These are phyloP conservation scores for Phytophthora tubulina DNA, from an alignment of 352 stramenopile genomes.

Conservation along the genomic window DNA sequence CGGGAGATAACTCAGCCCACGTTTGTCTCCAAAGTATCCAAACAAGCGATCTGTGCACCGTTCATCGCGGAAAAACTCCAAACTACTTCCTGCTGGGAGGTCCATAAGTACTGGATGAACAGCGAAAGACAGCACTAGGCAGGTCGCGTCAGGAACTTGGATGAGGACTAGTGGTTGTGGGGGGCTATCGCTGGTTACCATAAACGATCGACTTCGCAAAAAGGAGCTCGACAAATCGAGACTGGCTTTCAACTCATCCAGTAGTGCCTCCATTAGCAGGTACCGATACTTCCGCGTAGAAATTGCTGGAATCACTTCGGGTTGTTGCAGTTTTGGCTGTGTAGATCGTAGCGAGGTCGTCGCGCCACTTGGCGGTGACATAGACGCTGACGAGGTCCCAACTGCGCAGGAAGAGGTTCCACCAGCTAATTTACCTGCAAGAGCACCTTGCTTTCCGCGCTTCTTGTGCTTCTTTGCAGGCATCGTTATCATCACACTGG, in stretches of 20 bases:
- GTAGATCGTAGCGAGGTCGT: slow-evolving; percentile 31
- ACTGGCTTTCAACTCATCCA: slow-evolving; percentile 61
- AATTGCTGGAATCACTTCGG: slow-evolving; percentile 39
- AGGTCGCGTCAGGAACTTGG: slow-evolving; percentile 71
- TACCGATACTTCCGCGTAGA: slow-evolving; percentile 65
- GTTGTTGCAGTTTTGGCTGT: slow-evolving; percentile 46
- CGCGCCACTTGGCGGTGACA: slow-evolving; percentile 12
- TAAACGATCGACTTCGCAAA: slow-evolving; percentile 61
- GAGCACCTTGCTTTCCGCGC: slow-evolving; percentile 44
- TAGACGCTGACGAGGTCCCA: slow-evolving; percentile 3
- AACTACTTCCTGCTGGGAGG: slow-evolving; percentile 67
- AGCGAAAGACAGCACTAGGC: slow-evolving; percentile 79
- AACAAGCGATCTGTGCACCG: slow-evolving; percentile 71
- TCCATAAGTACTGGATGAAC: slow-evolving; percentile 87
- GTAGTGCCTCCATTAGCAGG: slow-evolving; percentile 68
- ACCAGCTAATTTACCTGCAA: slow-evolving; percentile 35
- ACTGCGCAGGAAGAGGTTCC: slow-evolving; percentile 15
- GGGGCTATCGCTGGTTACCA: slow-evolving; percentile 73
- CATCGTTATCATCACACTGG: slow-evolving; percentile 39
- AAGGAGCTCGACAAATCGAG: slow-evolving; percentile 62
- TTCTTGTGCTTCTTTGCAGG: slow-evolving; percentile 53
- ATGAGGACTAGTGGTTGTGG: slow-evolving; percentile 69
- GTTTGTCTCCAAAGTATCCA: slow-evolving; percentile 81
- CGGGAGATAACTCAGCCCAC: slow-evolving; percentile 71
- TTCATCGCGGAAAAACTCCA: slow-evolving; percentile 80